phyloP scores from a whole-genome alignment of 1,284 basidiomycete genomes.

The Phylloboletellus chloephorus region DNA sequence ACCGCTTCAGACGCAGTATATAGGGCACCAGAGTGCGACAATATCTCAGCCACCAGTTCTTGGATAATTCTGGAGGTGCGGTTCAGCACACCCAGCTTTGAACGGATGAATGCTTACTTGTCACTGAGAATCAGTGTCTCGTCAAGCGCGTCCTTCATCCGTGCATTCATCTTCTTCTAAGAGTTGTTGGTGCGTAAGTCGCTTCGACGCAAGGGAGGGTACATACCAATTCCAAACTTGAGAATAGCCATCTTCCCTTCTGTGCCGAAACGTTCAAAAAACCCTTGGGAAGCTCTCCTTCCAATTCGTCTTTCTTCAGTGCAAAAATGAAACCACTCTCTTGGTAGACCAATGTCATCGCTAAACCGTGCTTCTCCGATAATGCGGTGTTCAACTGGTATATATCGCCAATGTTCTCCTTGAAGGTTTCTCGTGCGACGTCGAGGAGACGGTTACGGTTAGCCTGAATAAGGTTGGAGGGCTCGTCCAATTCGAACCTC shows the following conservation, averaged over 20 bases:
- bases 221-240: constrained; percentile 72
- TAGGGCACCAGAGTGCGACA: constrained; percentile 66
- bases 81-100: background rate
- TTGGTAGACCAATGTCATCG: constrained; percentile 63
- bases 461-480: constrained; percentile 39
- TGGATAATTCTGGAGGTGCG: constrained; percentile 57
- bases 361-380: constrained; percentile 56
- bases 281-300: constrained; percentile 57
- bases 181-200: background rate
- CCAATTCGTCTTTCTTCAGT: constrained; percentile 60
- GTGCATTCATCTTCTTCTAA: constrained; percentile 75
- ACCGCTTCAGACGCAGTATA: constrained; percentile 89
- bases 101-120: constrained; percentile 38
- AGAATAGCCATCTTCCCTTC: constrained; percentile 71
- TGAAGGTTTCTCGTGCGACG: constrained; percentile 87
- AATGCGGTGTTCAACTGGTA: constrained; percentile 57
- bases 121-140: constrained; percentile 81
- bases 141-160: constrained; percentile 79
- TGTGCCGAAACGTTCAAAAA: constrained; percentile 67
- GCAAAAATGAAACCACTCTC: constrained; percentile 68
- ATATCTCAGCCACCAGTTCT: constrained; percentile 60
- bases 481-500: background rate
- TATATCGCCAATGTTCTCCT: constrained; percentile 86
- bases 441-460: constrained; percentile 81
- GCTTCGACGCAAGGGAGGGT: background rate